These are phyloP conservation scores for Phaeolepiota aurea DNA, from an alignment of 768 basidiomycete species.

Conservation along the genomic window DNA sequence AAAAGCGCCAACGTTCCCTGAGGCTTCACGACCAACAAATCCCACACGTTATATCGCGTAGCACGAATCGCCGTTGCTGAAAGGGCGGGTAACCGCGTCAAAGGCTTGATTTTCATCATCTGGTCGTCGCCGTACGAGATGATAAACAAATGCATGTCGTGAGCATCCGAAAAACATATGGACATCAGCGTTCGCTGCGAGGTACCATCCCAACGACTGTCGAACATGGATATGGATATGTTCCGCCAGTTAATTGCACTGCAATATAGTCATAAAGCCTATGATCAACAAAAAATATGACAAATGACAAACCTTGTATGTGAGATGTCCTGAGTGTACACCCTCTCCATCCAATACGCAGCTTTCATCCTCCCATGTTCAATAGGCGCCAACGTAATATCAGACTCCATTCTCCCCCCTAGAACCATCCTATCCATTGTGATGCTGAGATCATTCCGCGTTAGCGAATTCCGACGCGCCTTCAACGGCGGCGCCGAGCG, in stretches of 20 bases:
- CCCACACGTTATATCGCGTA: slow-evolving; percentile 55
- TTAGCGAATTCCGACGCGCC: slow-evolving; percentile 33
- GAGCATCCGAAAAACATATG: slow-evolving; percentile 41
- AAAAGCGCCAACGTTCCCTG: slow-evolving; percentile 46
- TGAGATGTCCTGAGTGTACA: slow-evolving; percentile 41
- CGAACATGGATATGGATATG: slow-evolving; percentile 55
- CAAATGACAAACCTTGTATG: slow-evolving; percentile 37
- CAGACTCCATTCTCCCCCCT: slow-evolving; percentile 39
- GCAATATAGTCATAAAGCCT: slow-evolving; percentile 5
- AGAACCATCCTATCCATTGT: slow-evolving; percentile 66
- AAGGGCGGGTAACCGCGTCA: slow-evolving; percentile 31
- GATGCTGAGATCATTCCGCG: slow-evolving; percentile 47
- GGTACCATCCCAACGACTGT: slow-evolving; percentile 54
- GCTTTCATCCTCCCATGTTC: slow-evolving; percentile 65
- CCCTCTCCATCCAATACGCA: slow-evolving; percentile 63
- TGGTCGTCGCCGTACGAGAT: slow-evolving; percentile 35
- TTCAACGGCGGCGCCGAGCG: slow-evolving; percentile 20
- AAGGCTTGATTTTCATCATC: slow-evolving; percentile 28
- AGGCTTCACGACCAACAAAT: slow-evolving; percentile 60
- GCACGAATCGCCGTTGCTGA: slow-evolving; percentile 52
- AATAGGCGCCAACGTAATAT: slow-evolving; percentile 27
- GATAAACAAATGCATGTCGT: slow-evolving; percentile 37
- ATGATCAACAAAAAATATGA: slow-evolving; percentile 3
- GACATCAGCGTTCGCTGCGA: slow-evolving; percentile 44
- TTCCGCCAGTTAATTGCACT: slow-evolving; percentile 35